These are phyloP conservation scores for Metschnikowia gelsemii DNA, from an alignment of 805 yeast genomes.

Conservation along the genomic window DNA sequence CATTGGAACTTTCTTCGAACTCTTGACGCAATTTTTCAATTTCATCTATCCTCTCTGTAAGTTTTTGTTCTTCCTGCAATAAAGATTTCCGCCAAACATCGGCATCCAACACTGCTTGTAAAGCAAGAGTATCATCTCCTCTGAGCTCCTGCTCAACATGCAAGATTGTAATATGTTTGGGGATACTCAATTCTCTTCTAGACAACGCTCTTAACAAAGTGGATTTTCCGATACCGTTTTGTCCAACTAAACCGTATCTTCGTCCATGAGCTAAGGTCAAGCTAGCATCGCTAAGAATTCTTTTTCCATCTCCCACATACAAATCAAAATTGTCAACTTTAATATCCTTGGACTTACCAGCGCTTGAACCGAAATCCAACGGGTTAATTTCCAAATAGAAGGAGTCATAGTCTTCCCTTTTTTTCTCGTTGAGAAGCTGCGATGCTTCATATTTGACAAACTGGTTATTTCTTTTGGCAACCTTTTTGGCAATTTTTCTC, in stretches of 20 bases:
- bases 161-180: constrained; percentile 90
- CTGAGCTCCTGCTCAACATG: constrained; percentile 97
- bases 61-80: constrained; percentile 69
- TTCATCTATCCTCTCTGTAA: constrained; percentile 71
- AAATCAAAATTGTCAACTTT: constrained; percentile 90
- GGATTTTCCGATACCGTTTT: constrained; percentile 99
- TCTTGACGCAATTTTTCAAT: constrained; percentile 67
- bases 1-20: constrained; percentile 69
- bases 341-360: constrained; percentile 98
- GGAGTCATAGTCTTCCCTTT: constrained; percentile 81
- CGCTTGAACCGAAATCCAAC: constrained; percentile 71
- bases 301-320: constrained; percentile 92
- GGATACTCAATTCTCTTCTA: constrained; percentile 89
- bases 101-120: constrained; percentile 96
- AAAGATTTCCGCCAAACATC: constrained; percentile 98
- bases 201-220: constrained; percentile 88
- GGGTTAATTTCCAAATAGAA: constrained; percentile 96
- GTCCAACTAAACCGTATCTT: constrained; percentile 97
- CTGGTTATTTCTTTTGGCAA: constrained; percentile 83
- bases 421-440: constrained; percentile 65
- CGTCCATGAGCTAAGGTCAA: constrained; percentile 87
- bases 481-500: constrained; percentile 93
- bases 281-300: constrained; percentile 86
- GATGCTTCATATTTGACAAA: constrained; percentile 94
- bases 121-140: constrained; percentile 89